phyloP scores from a whole-genome alignment of 345 rosid species.

The Linum lewisii region DNA sequence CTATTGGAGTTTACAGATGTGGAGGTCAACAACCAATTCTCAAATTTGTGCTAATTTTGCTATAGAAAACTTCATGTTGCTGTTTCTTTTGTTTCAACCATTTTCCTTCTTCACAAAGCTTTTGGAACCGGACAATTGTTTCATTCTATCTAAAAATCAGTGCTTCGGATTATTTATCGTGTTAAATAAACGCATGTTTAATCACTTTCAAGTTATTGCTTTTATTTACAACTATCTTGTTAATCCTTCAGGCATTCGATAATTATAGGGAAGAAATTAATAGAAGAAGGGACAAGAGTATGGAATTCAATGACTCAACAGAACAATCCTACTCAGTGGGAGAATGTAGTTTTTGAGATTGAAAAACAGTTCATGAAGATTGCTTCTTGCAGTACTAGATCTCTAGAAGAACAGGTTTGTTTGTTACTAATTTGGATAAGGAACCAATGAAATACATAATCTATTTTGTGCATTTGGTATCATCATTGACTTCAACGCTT shows the following conservation, averaged over 20 bases:
- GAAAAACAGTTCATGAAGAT: slow-evolving; percentile 80
- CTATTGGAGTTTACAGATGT: too few relatives aligned
- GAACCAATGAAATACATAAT: background rate
- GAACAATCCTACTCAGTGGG: slow-evolving; percentile 66
- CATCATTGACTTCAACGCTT: too few relatives aligned
- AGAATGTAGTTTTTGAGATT: slow-evolving; percentile 54
- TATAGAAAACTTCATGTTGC: too few relatives aligned
- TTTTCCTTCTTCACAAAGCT: background rate
- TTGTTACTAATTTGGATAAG: slow-evolving; percentile 5
- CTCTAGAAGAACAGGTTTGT: slow-evolving; percentile 63
- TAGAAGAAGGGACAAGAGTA: slow-evolving; percentile 77
- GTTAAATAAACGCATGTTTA: background rate
- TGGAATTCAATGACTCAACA: slow-evolving; percentile 70
- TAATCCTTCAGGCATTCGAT: slow-evolving; percentile 52
- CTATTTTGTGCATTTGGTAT: background rate
- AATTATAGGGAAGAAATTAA: slow-evolving; percentile 61
- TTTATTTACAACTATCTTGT: background rate
- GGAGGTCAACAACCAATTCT: too few relatives aligned
- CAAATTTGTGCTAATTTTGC: too few relatives aligned
- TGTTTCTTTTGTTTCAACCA: too few relatives aligned
- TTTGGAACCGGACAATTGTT: background rate
- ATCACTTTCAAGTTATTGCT: background rate
- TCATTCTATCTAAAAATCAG: background rate
- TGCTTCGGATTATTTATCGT: too few relatives aligned
- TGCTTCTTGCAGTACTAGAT: slow-evolving; percentile 62